Conservation (phyloP, 2,329 filamentous ascomycete genomes). For the Ophiostoma angusticollis region DNA sequence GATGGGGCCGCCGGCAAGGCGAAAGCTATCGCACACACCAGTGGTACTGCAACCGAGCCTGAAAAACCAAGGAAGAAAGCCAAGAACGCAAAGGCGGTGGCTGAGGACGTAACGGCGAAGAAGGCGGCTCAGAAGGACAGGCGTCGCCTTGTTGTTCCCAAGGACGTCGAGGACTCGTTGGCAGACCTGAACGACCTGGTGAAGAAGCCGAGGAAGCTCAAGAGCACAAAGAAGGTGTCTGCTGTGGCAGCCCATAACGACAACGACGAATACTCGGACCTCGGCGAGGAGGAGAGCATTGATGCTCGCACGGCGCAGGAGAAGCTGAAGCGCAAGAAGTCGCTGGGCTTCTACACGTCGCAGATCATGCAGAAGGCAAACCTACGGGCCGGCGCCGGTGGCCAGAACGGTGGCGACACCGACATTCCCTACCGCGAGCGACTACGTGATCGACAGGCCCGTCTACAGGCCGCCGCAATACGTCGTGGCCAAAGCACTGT, state of each 20-base stretch:
- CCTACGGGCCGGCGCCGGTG: conserved; percentile 61
- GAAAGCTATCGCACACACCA: too few relatives aligned
- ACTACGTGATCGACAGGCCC: conserved; percentile 69
- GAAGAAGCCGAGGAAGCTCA: conserved; percentile 29
- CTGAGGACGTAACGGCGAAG: conserved; percentile 15
- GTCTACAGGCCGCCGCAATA: conserved; percentile 81
- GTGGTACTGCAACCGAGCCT: conserved; percentile 9
- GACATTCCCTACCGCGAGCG: conserved; percentile 85
- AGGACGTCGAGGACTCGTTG: conserved; percentile 56
- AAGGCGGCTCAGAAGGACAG: conserved; percentile 17
- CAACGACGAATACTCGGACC: conserved; percentile 63
- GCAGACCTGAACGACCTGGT: conserved; percentile 57
- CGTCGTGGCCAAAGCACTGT: conserved; percentile 58
- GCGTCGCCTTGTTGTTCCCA: conserved; percentile 28
- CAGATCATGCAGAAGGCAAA: conserved; percentile 93
- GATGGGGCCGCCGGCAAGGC: neutral
- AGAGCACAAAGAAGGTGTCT: conserved; percentile 20
- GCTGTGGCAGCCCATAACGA: conserved; percentile 9
- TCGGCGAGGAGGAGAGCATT: conserved; percentile 77
- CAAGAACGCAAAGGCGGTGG: conserved; percentile 17
- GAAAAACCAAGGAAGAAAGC: conserved; percentile 19
- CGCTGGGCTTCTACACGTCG: conserved; percentile 91
- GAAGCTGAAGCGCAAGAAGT: conserved; percentile 83
- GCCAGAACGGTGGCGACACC: conserved; percentile 63
- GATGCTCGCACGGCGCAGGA: conserved; percentile 69